phyloP scores from a whole-genome alignment of 2,329 filamentous ascomycete genomes.

The Xylaria sp. region DNA sequence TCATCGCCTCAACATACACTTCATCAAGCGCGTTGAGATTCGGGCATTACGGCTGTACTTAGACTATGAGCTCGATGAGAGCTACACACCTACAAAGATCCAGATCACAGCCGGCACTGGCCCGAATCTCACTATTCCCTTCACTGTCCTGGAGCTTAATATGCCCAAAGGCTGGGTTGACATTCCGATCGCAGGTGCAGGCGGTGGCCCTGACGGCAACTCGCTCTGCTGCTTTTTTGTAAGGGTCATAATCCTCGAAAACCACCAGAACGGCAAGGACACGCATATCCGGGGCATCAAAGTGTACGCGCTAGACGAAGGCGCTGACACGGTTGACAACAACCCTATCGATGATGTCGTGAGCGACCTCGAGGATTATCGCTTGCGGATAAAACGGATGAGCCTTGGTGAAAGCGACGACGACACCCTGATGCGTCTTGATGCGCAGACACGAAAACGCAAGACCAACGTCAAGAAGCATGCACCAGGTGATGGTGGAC shows the following conservation, averaged over 20 bases:
- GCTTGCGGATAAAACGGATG: conserved; percentile 44
- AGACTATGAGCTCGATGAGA: conserved; percentile 93
- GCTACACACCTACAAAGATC: conserved; percentile 95
- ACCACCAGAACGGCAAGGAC: conserved; percentile 99
- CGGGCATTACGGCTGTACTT: conserved; percentile 83
- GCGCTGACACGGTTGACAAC: conserved; percentile 53
- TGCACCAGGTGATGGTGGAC: conserved; percentile 49
- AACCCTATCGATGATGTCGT: conserved; percentile 52
- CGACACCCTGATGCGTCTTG: conserved; percentile 46
- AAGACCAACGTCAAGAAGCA: conserved; percentile 47
- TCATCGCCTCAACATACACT: conserved; percentile 84
- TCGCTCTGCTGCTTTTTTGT: conserved; percentile 89
- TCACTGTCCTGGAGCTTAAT: conserved; percentile 80
- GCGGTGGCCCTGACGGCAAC: conserved; percentile 71
- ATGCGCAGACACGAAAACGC: conserved; percentile 47
- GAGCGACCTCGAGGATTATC: conserved; percentile 48
- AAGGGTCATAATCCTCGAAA: conserved; percentile 91
- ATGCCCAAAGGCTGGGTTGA: conserved; percentile 91
- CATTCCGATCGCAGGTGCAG: conserved; percentile 69
- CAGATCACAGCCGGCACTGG: conserved; percentile 89
- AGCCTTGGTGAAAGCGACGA: conserved; percentile 50
- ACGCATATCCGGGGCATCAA: conserved; percentile 96
- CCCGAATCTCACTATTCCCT: conserved; percentile 90
- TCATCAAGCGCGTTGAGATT: conserved; percentile 83
- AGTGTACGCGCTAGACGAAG: conserved; percentile 73